Evolutionary conservation across 495 filamentous ascomycete species (phyloP), one percentile per base, ranked within the genome.

Genomic region (Astrocystis sublimbata): DNA sequence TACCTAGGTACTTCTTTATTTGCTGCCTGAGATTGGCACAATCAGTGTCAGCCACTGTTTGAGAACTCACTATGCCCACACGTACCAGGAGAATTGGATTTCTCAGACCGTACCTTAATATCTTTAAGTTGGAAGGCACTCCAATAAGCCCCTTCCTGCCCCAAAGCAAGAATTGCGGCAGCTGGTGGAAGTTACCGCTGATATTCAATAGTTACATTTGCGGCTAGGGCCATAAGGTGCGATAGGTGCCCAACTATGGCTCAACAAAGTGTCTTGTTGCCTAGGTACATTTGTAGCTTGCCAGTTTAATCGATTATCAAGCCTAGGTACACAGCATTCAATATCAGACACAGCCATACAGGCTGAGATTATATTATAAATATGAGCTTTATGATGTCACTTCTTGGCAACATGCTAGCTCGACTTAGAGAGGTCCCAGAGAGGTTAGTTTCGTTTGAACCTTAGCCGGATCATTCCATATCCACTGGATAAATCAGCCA

Each of bases 381-480:
- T 28, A 28, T 19, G n/a, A 49, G 28, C 21, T 31, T 3, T 52
- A 43, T 61, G 58, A 61, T 53, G 58, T 61, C 58, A 61, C 47
- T 4, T 7, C 6, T 23, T 43, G 24, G 26, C 17, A 9, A 23
- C 17, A 4, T 28, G 26, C 17, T 31, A 28, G 19, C 6, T 9
- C 52, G 43, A 45, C 54, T 12, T 8, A 43, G 40, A 57, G 3
- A 12, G 28, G 54, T 45, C 54, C 17, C 13, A 43, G 40, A 57
- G 3, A 12, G 28, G 54, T 45, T 57, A 57, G 40, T 57, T 15
- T 2, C 10, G 2, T 28, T 19, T 17, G 12, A 51, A 31, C 19
- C n/a, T 35, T 42, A 61, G 3, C 40, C 58, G 58, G 58, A 61
- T 61, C 42, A 61, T 61, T 53, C 49, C 52, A 61, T 61, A 36